These are phyloP conservation scores for Podaxis sp. DNA, from an alignment of 768 basidiomycete species.

Conservation along the genomic window DNA sequence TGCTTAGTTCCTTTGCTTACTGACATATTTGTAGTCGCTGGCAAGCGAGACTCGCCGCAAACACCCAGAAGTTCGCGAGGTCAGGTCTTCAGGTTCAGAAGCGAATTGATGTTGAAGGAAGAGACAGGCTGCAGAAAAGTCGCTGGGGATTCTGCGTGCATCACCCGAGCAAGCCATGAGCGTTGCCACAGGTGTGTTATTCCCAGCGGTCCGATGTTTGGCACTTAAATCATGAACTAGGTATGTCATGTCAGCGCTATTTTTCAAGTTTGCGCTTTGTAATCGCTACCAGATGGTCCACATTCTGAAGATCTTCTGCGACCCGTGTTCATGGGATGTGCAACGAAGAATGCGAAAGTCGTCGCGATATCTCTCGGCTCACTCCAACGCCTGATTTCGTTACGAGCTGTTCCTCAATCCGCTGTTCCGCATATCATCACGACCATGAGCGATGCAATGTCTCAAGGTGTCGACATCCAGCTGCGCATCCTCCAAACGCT, in stretches of 20 bases:
- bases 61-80: conserved; percentile 93
- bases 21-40: conserved; percentile 54
- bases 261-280: background rate
- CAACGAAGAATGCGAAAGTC: conserved; percentile 91
- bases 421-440: conserved; percentile 77
- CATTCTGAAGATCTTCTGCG: conserved; percentile 79
- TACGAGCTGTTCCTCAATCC: conserved; percentile 81
- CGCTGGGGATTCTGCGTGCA: conserved; percentile 74
- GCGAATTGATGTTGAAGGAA: conserved; percentile 22
- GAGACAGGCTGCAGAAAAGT: conserved; percentile 80
- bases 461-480: conserved; percentile 96
- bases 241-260: conserved; percentile 6
- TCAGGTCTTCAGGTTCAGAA: conserved; percentile 27
- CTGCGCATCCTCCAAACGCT: conserved; percentile 91
- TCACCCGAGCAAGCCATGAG: conserved; percentile 80
- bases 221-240: conserved; percentile 7
- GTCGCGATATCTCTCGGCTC: conserved; percentile 91
- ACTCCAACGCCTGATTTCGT: conserved; percentile 84
- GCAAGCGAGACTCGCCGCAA: conserved; percentile 87
- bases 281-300: conserved; percentile 54
- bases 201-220: background rate
- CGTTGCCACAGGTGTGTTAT: conserved; percentile 66
- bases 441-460: conserved; percentile 86
- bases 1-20: background rate
- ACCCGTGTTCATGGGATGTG: conserved; percentile 93